These are phyloP conservation scores for Choiromyces venosus DNA, from an alignment of 495 filamentous ascomycete genomes.

Conservation along the genomic window DNA sequence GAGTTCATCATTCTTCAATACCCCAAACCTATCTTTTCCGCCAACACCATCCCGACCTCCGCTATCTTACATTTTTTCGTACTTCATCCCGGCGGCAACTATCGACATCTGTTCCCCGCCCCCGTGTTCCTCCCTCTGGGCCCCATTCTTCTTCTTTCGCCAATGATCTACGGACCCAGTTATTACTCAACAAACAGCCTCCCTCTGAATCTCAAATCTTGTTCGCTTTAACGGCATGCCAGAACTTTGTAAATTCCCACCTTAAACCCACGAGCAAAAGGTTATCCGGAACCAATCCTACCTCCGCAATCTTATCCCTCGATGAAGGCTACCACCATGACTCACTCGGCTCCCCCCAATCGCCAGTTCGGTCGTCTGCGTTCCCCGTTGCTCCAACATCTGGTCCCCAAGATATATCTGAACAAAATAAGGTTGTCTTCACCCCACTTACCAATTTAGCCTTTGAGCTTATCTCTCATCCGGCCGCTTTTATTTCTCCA, in stretches of 20 bases:
- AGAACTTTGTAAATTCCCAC: constrained; percentile 45
- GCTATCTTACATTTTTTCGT: background rate
- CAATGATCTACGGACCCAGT: background rate
- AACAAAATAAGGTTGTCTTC: constrained; percentile 25
- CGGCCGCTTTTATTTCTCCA: constrained; percentile 75
- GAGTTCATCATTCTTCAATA: background rate
- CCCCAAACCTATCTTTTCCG: background rate
- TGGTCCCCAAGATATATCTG: background rate
- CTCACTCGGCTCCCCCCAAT: background rate
- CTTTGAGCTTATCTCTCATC: constrained; percentile 63
- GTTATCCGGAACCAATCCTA: constrained; percentile 44
- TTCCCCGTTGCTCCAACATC: background rate
- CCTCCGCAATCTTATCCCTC: constrained; percentile 51
- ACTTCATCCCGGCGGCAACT: background rate
- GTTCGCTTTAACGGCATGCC: constrained; percentile 47
- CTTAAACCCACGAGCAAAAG: constrained; percentile 26
- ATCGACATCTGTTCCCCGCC: background rate
- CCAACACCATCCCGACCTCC: background rate
- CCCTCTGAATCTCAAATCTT: constrained; percentile 41
- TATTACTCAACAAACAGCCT: constrained; percentile 13
- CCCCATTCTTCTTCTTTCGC: background rate
- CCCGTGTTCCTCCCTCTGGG: background rate
- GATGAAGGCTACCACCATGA: constrained; percentile 46
- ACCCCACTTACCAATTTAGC: constrained; percentile 52
- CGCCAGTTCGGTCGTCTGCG: background rate